Conservation (phyloP, 2,329 filamentous ascomycete species). For the Xylariaceae sp. region DNA sequence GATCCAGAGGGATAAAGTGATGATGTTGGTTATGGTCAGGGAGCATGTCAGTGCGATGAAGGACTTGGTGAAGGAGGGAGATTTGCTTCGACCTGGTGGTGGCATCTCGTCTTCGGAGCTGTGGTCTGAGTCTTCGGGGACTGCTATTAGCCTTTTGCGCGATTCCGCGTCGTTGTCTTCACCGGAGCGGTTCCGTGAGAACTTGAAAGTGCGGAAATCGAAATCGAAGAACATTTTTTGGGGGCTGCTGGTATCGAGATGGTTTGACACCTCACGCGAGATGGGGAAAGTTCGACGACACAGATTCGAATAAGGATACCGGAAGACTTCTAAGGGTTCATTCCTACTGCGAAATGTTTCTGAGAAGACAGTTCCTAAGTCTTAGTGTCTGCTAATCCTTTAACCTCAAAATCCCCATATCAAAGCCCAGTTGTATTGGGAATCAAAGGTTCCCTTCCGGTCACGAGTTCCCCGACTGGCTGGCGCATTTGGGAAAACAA, state of each 20-base stretch:
- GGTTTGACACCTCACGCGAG: too few species aligned
- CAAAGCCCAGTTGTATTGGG: too few species aligned
- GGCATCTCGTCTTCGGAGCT: background rate
- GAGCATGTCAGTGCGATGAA: background rate
- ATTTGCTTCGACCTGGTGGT: background rate
- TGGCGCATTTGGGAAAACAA: background rate
- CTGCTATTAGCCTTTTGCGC: background rate
- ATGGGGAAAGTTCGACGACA: too few species aligned
- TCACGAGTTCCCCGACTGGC: too few species aligned
- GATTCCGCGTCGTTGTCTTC: background rate
- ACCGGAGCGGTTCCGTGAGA: background rate
- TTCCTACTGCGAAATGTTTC: too few species aligned
- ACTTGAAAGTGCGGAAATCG: background rate
- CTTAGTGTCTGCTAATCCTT: too few species aligned
- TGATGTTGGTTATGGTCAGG: background rate
- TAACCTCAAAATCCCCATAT: too few species aligned
- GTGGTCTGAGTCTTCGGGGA: background rate
- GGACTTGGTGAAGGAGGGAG: background rate
- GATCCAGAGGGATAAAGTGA: background rate
- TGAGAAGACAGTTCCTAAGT: too few species aligned
- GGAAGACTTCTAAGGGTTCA: too few species aligned
- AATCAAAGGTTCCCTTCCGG: too few species aligned
- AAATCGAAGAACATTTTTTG: background rate
- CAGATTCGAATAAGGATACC: too few species aligned
- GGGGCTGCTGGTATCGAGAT: too few species aligned